A percentile compares a stretch with the other conserved stretches of the same genome.
phyloP scores from a whole-genome alignment of 169 alveolate genomes.

The Plasmodium blacklocki region DNA sequence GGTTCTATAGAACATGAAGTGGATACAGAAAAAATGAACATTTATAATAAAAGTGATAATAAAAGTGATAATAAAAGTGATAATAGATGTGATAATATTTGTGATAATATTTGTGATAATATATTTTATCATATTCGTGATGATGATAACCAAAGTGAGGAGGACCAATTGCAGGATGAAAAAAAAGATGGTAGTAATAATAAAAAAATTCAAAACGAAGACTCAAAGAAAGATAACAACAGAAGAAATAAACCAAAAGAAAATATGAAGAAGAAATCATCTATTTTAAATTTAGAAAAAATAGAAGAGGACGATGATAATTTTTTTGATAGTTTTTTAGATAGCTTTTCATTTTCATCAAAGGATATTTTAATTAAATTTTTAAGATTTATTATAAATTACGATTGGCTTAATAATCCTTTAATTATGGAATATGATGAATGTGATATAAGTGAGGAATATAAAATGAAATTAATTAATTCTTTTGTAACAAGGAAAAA shows the following conservation, averaged over 20 bases:
- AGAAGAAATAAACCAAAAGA: not conserved
- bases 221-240: not conserved
- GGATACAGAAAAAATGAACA: not conserved
- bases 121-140: not conserved
- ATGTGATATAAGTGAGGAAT: slow-evolving; percentile 26
- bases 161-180: not conserved
- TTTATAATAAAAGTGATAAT: not conserved
- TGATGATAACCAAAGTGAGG: not conserved
- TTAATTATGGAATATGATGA: slow-evolving; percentile 32
- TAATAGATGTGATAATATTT: not conserved
- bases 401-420: slow-evolving; percentile 46
- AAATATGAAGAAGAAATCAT: not conserved
- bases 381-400: slow-evolving; percentile 15
- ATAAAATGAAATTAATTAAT: slow-evolving; percentile 21
- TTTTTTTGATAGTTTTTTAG: slow-evolving; percentile 15
- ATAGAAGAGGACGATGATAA: not conserved
- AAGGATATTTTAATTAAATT: slow-evolving; percentile 23
- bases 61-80: not conserved
- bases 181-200: not conserved
- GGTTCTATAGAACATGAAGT: not conserved
- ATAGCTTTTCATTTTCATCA: slow-evolving; percentile 40
- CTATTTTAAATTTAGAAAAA: not conserved
- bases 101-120: not conserved
- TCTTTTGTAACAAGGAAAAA: slow-evolving; percentile 24
- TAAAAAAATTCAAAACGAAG: not conserved